These are phyloP conservation scores for Micractinium sp. DNA, from an alignment of 139 green algal species.

Conservation along the genomic window DNA sequence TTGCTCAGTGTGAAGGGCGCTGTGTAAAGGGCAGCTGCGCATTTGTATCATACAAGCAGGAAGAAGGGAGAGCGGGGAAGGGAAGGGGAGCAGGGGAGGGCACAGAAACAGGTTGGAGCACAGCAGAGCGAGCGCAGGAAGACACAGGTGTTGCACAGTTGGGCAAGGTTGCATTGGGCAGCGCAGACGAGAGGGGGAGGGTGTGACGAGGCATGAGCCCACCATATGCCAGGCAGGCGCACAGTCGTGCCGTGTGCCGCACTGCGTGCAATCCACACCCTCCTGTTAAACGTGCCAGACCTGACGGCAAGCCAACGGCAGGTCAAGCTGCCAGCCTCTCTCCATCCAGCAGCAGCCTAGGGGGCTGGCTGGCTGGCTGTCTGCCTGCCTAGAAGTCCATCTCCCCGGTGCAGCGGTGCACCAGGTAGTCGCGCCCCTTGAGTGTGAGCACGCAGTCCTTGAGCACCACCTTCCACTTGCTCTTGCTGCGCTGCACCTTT, in stretches of 20 bases:
- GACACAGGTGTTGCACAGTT: background rate
- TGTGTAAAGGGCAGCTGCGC: background rate
- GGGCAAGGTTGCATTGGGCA: background rate
- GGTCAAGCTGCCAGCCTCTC: no score
- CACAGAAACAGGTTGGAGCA: background rate
- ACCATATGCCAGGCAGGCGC: no score
- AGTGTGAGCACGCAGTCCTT: constrained; percentile 41
- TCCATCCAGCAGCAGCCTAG: no score
- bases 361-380: no score
- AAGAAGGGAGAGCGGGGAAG: background rate
- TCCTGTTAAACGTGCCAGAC: no score
- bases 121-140: background rate
- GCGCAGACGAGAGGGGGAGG: background rate
- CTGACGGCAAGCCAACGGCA: no score
- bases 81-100: background rate
- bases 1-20: background rate
- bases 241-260: no score
- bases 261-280: no score
- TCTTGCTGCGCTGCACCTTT: constrained; percentile 49
- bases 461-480: constrained; percentile 44
- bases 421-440: constrained; percentile 48
- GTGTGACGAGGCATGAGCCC: no score
- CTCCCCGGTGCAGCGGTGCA: constrained; percentile 44
- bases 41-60: background rate
- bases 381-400: constrained; percentile 41